Evolutionary conservation across 2,329 filamentous ascomycete species (phyloP), one percentile per base, ranked within the genome.

Genomic region (Bipolaris victoriae): DNA sequence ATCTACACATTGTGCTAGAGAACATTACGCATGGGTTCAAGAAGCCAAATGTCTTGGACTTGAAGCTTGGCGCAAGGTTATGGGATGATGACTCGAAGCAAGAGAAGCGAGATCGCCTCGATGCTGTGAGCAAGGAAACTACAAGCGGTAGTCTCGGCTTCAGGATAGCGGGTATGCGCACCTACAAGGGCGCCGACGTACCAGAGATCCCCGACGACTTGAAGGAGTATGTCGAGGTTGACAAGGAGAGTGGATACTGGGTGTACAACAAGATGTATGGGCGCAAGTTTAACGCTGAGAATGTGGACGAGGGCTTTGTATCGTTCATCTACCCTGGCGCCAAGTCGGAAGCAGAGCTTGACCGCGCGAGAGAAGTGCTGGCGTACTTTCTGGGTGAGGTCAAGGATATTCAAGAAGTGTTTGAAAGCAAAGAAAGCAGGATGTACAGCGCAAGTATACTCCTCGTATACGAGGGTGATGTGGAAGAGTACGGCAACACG

Each of bases 1-100:
- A 92, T 53, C 82, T 87, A 52, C 90, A 91, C 2, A 88, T 97
- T 16, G 92, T 96, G 11, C 81, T 98, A 26, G 90, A 93, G 72
- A 97, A 97, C 73, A 85, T 91, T 6, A 88, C 92, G 0, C 84
- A 86, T 63, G 92, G 91, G 0, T 98, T 93, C 80, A 86, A 85
- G 68, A 85, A 86, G 57, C 92, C 95, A 6, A 98, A 97, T 67
- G 92, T 99, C 7, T 81, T 99, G 56, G 95, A 99, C 72, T 86
- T 96, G 63, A 99, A 99, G 79, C 86, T 99, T 18, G 95, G 95
- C 41, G 84, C 88, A 48, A 85, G 91, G 31, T 80, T 99, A 5
- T 98, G 92, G 89, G 94, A 91, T 13, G 91, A 96, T 36, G 81
- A 81, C 60, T 84, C 87, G 3, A 81, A 82, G 22, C 76, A 79